phyloP scores from a whole-genome alignment of 2,329 filamentous ascomycete genomes.

The Xylaria multiplex region DNA sequence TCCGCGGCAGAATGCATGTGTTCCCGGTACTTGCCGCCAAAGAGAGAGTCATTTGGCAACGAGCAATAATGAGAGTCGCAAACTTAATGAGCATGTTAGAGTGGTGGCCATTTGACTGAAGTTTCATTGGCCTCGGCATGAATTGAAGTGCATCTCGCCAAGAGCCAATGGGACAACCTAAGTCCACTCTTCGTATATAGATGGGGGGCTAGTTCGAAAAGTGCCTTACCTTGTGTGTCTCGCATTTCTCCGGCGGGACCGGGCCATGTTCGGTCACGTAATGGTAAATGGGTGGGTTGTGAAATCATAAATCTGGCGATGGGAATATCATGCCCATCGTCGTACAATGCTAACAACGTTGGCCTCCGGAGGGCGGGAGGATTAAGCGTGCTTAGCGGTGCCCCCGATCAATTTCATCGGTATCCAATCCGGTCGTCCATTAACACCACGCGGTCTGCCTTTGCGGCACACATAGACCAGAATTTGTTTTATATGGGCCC shows the following conservation, averaged over 20 bases:
- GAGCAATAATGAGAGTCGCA: slow-evolving; percentile 1
- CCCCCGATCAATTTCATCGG: slow-evolving; percentile 4
- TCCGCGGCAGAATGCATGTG: slow-evolving; percentile 10
- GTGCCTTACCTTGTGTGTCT: slow-evolving; percentile 15
- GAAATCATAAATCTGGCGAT: slow-evolving; percentile 2
- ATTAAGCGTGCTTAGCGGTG: background rate
- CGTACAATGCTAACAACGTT: background rate
- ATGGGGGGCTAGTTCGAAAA: background rate
- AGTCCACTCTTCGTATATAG: background rate
- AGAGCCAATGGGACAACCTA: slow-evolving; percentile 11
- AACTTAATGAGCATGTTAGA: background rate
- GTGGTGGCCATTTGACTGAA: background rate
- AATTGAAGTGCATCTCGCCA: slow-evolving; percentile 9
- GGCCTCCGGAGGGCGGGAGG: background rate
- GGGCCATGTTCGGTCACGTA: background rate
- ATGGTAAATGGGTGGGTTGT: slow-evolving; percentile 1
- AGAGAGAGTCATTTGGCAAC: background rate
- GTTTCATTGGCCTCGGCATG: slow-evolving; percentile 5
- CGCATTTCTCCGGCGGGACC: background rate
- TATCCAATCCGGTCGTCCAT: slow-evolving; percentile 18
- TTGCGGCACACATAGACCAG: background rate
- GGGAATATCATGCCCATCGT: slow-evolving; percentile 7
- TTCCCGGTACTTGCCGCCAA: background rate
- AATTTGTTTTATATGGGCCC: background rate
- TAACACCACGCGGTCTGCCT: slow-evolving; percentile 12